Percentiles rank a stretch among this genome's conserved stretches.
Evolutionary conservation across 768 basidiomycete species (phyloP).

Genomic region (Serendipita sp.): DNA sequence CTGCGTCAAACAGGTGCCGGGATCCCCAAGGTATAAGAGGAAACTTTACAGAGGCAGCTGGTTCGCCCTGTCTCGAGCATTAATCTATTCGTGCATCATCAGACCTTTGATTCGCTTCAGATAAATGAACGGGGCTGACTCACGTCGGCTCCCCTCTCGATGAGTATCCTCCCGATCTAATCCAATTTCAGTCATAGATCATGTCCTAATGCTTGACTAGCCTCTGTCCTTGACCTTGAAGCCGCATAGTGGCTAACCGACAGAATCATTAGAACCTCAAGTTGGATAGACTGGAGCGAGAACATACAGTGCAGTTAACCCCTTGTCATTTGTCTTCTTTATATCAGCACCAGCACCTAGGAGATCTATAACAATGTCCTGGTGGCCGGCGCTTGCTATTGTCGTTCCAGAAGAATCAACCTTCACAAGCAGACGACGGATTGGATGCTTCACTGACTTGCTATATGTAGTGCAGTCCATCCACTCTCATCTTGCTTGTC

Average conservation of each 20-base stretch:
- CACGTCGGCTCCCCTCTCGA: conserved; percentile 82
- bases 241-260: conserved; percentile 71
- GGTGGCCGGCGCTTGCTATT: conserved; percentile 66
- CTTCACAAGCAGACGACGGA: conserved; percentile 1
- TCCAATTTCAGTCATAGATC: conserved; percentile 4
- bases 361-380: conserved; percentile 57
- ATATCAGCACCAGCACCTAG: conserved; percentile 72
- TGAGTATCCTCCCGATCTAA: conserved; percentile 76
- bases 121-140: conserved; percentile 25
- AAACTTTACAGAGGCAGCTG: conserved; percentile 68
- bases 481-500: conserved; percentile 47
- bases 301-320: conserved; percentile 64
- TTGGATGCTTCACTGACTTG: conserved; percentile 29
- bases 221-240: conserved; percentile 77
- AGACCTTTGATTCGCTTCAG: background rate
- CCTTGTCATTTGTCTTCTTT: conserved; percentile 66
- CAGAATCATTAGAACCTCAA: conserved; percentile 10
- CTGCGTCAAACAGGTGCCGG: background rate
- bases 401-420: background rate
- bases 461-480: conserved; percentile 70
- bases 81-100: conserved; percentile 46
- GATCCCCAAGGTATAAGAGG: background rate
- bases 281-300: background rate
- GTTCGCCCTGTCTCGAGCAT: conserved; percentile 83
- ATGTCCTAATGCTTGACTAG: conserved; percentile 15